Percentiles rank a stretch among this genome's conserved stretches.
These are phyloP conservation scores for Aspergillus asperescens DNA, from an alignment of 495 filamentous ascomycete genomes.

Conservation along the genomic window DNA sequence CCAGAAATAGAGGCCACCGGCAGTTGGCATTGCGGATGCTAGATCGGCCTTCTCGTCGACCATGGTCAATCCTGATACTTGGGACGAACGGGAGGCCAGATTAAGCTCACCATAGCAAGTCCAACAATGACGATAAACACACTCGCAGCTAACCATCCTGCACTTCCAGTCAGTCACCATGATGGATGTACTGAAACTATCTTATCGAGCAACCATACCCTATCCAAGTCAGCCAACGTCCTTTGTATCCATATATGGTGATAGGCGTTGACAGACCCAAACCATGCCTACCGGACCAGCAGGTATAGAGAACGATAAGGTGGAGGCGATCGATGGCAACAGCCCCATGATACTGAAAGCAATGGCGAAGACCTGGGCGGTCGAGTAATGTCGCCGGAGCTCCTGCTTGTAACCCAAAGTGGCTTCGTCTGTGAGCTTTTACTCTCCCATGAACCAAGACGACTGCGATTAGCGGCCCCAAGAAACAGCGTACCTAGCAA, in stretches of 20 bases:
- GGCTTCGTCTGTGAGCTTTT: conserved; percentile 17
- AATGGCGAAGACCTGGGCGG: conserved; percentile 62
- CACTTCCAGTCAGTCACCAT: conserved; percentile 7
- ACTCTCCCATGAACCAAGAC: not conserved
- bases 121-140: conserved; percentile 60
- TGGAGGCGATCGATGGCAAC: conserved; percentile 62
- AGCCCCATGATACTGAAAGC: conserved; percentile 70
- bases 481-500: conserved; percentile 25
- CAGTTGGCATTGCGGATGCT: conserved; percentile 64
- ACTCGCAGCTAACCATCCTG: conserved; percentile 58
- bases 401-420: conserved; percentile 65
- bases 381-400: conserved; percentile 60
- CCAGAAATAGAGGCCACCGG: conserved; percentile 67
- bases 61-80: not conserved
- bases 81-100: not conserved
- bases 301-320: conserved; percentile 58
- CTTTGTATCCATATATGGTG: not conserved
- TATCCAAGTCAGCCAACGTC: conserved; percentile 18
- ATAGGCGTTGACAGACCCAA: conserved; percentile 41
- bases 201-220: conserved; percentile 19
- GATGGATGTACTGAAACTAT: not conserved
- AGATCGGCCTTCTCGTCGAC: conserved; percentile 48
- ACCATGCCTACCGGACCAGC: conserved; percentile 66
- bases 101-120: conserved; percentile 51
- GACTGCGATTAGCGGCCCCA: no score